phyloP scores from a whole-genome alignment of 805 yeast genomes.

The Candida pseudofarinosa region DNA sequence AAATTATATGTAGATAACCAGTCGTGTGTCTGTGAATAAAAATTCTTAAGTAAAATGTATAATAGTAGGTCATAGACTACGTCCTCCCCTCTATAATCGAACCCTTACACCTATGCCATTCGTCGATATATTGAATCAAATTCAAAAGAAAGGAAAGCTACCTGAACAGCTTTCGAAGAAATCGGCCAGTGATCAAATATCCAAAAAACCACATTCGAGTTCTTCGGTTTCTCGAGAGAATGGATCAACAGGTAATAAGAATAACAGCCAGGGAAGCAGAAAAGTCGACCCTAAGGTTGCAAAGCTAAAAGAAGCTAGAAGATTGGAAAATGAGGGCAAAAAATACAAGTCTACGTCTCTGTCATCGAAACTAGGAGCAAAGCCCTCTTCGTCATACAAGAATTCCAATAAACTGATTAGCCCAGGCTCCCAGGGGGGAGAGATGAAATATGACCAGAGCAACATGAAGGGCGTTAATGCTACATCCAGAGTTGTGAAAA shows the following conservation, averaged over 20 bases:
- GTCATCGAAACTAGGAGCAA: conserved; percentile 11
- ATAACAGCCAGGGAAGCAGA: conserved; percentile 11
- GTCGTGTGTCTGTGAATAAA: neutral
- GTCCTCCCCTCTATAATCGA: neutral
- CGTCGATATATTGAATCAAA: conserved; percentile 26
- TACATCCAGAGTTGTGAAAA: conserved; percentile 23
- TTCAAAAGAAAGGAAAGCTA: conserved; percentile 28
- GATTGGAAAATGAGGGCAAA: conserved; percentile 47
- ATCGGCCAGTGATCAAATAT: neutral
- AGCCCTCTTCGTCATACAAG: conserved; percentile 3
- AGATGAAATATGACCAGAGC: neutral
- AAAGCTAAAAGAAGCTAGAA: conserved; percentile 61
- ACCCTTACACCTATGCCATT: conserved; percentile 20
- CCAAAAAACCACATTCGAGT: neutral
- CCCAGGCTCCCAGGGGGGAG: neutral
- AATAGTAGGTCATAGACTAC: too few species aligned
- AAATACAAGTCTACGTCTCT: conserved; percentile 7
- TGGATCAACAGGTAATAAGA: neutral
- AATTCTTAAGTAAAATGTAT: neutral
- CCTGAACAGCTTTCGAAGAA: conserved; percentile 3
- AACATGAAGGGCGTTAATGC: neutral
- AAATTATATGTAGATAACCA: neutral
- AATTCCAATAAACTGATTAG: neutral
- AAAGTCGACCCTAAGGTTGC: conserved; percentile 68
- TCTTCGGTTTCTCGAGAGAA: neutral